phyloP scores from a whole-genome alignment of 208 protist species.

The Trypanosoma avium region DNA sequence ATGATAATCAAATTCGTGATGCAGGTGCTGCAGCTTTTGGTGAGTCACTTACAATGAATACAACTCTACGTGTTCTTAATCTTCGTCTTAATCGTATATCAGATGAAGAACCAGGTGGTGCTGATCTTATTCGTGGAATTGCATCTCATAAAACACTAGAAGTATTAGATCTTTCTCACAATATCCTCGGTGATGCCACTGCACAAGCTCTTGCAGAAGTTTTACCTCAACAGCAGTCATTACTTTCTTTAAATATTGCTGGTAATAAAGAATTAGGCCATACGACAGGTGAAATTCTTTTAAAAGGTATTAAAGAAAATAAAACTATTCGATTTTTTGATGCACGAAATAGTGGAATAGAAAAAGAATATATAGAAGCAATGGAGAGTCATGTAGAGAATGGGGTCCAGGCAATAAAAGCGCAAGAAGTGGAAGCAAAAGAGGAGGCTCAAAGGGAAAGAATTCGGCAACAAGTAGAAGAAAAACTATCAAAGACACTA shows the following conservation, averaged over 20 bases:
- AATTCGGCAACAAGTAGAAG: conserved; percentile 25
- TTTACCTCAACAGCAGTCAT: conserved; percentile 39
- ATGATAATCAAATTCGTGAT: conserved; percentile 70
- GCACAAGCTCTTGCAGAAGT: conserved; percentile 49
- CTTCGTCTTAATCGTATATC: conserved; percentile 82
- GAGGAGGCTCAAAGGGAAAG: conserved; percentile 28
- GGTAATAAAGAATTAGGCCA: conserved; percentile 59
- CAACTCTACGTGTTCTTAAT: conserved; percentile 64
- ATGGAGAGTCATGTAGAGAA: conserved; percentile 40
- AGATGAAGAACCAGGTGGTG: conserved; percentile 64
- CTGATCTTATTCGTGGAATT: conserved; percentile 49
- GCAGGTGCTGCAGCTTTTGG: conserved; percentile 65
- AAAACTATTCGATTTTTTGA: conserved; percentile 64
- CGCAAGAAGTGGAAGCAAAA: conserved; percentile 21
- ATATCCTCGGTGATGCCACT: conserved; percentile 54
- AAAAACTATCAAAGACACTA: conserved; percentile 17
- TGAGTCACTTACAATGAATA: conserved; percentile 72
- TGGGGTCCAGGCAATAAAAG: conserved; percentile 41
- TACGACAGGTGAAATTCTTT: conserved; percentile 32
- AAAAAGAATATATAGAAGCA: conserved; percentile 32
- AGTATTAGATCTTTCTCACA: conserved; percentile 73
- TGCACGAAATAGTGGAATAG: conserved; percentile 55
- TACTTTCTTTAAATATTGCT: conserved; percentile 65
- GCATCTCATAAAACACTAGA: conserved; percentile 47
- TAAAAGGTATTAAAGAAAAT: conserved; percentile 49